Conservation (phyloP, 75 land plant genomes). For the Pinus albicaulis region DNA sequence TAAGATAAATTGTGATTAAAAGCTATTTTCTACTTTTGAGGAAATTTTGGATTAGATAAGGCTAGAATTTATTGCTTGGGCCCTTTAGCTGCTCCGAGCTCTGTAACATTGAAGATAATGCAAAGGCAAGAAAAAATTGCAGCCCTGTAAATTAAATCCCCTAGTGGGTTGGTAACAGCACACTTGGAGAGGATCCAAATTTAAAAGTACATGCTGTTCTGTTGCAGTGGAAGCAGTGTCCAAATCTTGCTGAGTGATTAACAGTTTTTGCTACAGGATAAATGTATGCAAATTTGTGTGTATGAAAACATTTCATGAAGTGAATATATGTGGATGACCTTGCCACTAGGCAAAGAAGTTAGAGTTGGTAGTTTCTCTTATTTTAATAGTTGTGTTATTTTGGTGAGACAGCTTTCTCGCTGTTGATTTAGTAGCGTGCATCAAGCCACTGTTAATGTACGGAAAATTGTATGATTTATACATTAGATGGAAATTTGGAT, state of each 20-base stretch:
- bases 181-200: not conserved
- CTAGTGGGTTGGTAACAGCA: not conserved
- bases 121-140: not conserved
- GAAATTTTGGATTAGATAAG: not conserved
- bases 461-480: too few relatives aligned
- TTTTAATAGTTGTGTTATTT: not conserved
- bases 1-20: not conserved
- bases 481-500: too few relatives aligned
- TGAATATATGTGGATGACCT: not conserved
- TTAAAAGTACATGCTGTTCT: not conserved
- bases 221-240: not conserved
- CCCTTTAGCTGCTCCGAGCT: not conserved
- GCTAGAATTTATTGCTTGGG: not conserved
- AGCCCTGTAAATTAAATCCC: conserved; percentile 6
- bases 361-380: not conserved
- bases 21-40: conserved; percentile 1
- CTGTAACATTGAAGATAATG: conserved; percentile 4
- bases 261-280: not conserved
- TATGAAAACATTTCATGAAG: not conserved
- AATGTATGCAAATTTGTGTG: not conserved
- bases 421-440: not conserved
- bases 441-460: too few relatives aligned
- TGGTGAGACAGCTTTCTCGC: not conserved
- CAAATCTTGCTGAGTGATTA: not conserved
- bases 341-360: not conserved